These are phyloP conservation scores for Eimeria praecox DNA, from an alignment of 169 alveolate genomes.

Conservation along the genomic window DNA sequence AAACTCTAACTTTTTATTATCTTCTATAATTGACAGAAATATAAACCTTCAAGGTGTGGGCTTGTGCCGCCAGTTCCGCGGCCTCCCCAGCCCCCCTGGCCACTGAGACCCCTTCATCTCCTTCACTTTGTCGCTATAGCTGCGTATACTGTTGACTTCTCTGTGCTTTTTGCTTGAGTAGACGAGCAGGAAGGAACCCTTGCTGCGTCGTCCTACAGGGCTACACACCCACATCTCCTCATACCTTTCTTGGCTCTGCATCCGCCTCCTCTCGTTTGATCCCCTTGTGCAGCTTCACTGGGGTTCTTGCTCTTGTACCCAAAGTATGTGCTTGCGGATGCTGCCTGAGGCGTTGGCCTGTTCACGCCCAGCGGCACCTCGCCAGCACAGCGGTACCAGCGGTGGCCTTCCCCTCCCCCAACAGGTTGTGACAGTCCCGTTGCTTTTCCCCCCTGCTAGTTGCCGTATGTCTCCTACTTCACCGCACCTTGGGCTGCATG, in stretches of 20 bases:
- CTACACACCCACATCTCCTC: background rate
- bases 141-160: slow-evolving; percentile 16
- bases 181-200: slow-evolving; percentile 19
- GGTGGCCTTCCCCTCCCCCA: background rate
- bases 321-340: background rate
- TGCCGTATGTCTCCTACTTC: too few relatives aligned
- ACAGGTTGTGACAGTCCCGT: background rate
- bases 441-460: background rate
- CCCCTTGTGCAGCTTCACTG: slow-evolving; percentile 18
- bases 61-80: slow-evolving; percentile 12
- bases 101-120: background rate
- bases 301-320: background rate
- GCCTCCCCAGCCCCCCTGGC: slow-evolving; percentile 65
- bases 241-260: background rate
- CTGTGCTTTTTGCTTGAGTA: slow-evolving; percentile 41
- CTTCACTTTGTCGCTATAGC: background rate
- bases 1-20: background rate
- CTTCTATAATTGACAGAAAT: background rate
- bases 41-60: background rate
- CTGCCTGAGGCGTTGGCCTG: background rate
- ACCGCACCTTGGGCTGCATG: background rate
- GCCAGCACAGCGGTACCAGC: background rate
- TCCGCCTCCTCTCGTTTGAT: background rate
- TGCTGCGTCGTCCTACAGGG: background rate
- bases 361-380: background rate